Conservation (phyloP, 805 yeast species). For the Cyberlindnera bimundalis region DNA sequence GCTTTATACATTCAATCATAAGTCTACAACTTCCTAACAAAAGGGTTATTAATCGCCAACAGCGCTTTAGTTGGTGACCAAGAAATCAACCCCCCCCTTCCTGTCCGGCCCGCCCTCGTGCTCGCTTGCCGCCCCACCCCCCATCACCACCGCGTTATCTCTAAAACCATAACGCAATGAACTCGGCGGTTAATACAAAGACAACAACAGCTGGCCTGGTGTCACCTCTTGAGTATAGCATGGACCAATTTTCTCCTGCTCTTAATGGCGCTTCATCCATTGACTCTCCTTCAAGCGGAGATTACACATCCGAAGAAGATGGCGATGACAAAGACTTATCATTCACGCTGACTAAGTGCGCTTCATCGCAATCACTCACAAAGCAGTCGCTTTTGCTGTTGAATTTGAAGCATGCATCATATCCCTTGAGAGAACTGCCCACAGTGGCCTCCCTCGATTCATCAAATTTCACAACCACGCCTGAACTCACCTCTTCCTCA, state of each 20-base stretch:
- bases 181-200: background rate
- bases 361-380: conserved; percentile 7
- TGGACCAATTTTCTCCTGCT: too few relatives aligned
- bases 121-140: background rate
- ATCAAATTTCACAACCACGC: conserved; percentile 20
- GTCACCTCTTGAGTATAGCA: background rate
- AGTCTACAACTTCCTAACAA: too few relatives aligned
- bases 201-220: conserved; percentile 1
- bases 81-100: too few relatives aligned
- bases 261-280: too few relatives aligned
- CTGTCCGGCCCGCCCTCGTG: background rate
- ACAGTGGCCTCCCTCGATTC: background rate
- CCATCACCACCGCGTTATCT: conserved; percentile 1
- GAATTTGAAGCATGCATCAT: conserved; percentile 7
- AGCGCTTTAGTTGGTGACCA: too few relatives aligned
- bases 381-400: conserved; percentile 14
- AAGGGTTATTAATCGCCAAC: too few relatives aligned
- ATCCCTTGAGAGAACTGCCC: conserved; percentile 5
- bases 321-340: conserved; percentile 2
- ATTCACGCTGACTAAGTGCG: background rate
- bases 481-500: conserved; percentile 17
- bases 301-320: conserved; percentile 1
- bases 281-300: background rate
- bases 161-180: too few relatives aligned
- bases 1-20: too few relatives aligned